Evolutionary conservation across 768 basidiomycete species (phyloP), one percentile per base, ranked within the genome.

Genomic region (Tephrocybe sp.): DNA sequence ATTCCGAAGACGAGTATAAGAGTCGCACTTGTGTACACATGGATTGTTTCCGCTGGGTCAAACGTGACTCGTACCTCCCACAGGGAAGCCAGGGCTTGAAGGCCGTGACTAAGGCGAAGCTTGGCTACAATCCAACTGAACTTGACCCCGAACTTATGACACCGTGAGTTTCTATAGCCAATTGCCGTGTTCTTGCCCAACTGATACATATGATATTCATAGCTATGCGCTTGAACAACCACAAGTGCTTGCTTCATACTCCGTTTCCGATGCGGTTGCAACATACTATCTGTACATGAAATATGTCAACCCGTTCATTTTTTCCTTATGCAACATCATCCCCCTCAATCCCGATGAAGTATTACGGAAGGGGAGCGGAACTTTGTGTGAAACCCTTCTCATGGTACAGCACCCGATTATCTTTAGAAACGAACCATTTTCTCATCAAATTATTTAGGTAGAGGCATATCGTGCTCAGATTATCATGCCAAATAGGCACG

Each of bases 221-320:
- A 97, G 95, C 27, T 98, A 99, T 69, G 97, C 97, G 0, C 75
- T 91, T 65, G 97, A 98, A 62, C 92, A 94, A 57, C 97, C 97
- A 0, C 94, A 98, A 62, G 68, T 83, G 1, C 82, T 99, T 15
- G 95, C 97, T 0, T 91, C 94, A 62, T 99, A 99, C 69, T 98
- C 97, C 58, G 97, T 99, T 22, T 99, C 97, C 66, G 97, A 99
- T 77, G 97, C 97, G 0, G 97, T 98, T 9, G 95, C 97, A n/a
- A 99, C 97, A 1, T 98, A 99, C 66, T 98, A 98, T 67, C 79
- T 99, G 29, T 98, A 99, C 71, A 99, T 98, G 97, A 99, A 98
- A 94, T 99, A 99, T 60, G 94, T 99, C 9, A 94, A 98, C 62
- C 97, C 97, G 0, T 99, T 99, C 78, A 91, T 99, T 54, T 99